Base-by-base conservation (phyloP, 148 eudicot genomes). In the Dysphania ambrosioides region DNA sequence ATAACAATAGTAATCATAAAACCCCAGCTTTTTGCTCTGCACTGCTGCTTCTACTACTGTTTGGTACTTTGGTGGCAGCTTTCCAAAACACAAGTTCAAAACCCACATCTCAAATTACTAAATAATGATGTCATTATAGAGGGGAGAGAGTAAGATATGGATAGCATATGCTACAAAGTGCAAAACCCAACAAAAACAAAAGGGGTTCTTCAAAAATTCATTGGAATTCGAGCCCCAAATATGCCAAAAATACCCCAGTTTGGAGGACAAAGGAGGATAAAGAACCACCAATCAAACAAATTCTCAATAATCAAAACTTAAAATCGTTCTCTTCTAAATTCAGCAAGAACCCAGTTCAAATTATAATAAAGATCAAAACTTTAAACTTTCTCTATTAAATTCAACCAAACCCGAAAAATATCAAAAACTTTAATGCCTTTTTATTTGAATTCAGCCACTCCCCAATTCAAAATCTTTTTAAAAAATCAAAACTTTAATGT, bases 151-250 rank as follows among this genome's bases (percentile, higher is more conserved):
- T 23, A 44, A 18, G 55, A 56, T 42, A 55, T 36, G 66, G 78
- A 75, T 64, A 73, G 73, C 27, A 57, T 38, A 79, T 60, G 61
- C 63, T 62, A 77, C 73, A 81, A 76, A 77, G 31, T 72, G 56
- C 83, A 77, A 77, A 72, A 70, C 86, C 78, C 78, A 80, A 77
- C 66, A 77, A 72, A n/a, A n/a, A n/a, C n/a, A n/a, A n/a, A n/a
- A 76, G 63, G 78, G 77, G 68, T 79, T 65, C 57, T 53, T 58
- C 66, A 73, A 38, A 80, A 76, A 76, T 70, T 73, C 78, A 79
- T 80, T 76, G 74, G 47, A 71, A 83, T 21, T 49, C 44, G 80
- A 79, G 82, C 82, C 76, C 70, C 18, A 79, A 75, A 8, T n/a
- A n/a, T 58, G 79, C 67, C 70, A 55, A 69, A 53, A 68, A 70